Base-by-base conservation (phyloP, 306 rosid genomes). In the Trifolium dubium region DNA sequence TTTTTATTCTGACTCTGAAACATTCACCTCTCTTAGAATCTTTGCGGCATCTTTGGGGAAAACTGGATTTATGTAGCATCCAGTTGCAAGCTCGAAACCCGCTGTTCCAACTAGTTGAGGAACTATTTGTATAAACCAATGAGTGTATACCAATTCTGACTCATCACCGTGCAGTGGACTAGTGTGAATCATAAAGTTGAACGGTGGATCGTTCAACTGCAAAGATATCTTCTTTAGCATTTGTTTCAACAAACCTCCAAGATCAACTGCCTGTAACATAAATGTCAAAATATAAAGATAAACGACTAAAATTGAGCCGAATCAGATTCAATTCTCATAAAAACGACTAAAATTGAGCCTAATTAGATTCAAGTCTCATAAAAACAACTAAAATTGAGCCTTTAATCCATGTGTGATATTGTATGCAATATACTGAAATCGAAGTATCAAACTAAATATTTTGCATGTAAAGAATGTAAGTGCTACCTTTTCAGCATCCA, bases 1-100 rank as follows among this genome's bases (percentile, higher is more conserved):
- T 32, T 60, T 30, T 60, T 10, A 14, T 31, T 32, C 43, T 60
- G 79, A 79, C 18, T 76, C 83, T 54, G 75, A 71, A 72, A 78
- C 78, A 54, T 79, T 65, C 32, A 92, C 92, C 79, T 88, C 91
- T 81, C 92, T 87, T 72, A 92, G 74, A 82, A 88, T 78, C 86
- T 81, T 81, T 41, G 96, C 98, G 39, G 96, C 96, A 79, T 90
- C 98, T 81, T 90, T 96, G 0, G 94, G 98, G 71, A 92, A 81
- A 49, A 92, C 88, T 1, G 94, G 92, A 78, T 92, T 92, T 51
- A 92, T 92, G 83, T 87, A 83, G 68, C 98, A 92, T 9, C 98
- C 92, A 13, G 85, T 82, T 83, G 89, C 96, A 1, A 90, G 80
- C 77, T 92, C 98, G 44, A 92, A 90, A 10, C 98, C 98, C 0